Evolutionary conservation across 352 stramenopile species (phyloP).

Genomic region (Pythium coloratum): DNA sequence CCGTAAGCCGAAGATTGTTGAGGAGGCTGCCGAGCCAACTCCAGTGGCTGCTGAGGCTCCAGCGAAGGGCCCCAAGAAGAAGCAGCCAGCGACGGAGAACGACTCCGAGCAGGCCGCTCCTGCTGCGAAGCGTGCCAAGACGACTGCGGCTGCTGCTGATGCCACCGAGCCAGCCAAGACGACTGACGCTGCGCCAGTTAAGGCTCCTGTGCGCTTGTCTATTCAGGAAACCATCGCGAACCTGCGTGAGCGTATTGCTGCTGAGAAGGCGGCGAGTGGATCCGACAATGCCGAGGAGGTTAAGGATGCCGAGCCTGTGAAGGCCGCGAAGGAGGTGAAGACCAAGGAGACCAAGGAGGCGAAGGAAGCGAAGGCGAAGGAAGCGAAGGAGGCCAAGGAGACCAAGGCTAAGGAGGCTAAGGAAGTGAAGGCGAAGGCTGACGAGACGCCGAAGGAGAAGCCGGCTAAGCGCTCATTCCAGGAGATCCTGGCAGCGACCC

Average conservation of each 20-base stretch:
- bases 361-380: background rate
- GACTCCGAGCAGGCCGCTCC: slow-evolving; percentile 31
- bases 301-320: background rate
- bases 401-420: too few species aligned
- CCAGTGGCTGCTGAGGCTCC: slow-evolving; percentile 21
- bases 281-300: background rate
- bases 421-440: too few species aligned
- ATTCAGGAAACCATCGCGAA: background rate
- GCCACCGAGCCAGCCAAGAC: background rate
- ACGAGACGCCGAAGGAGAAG: slow-evolving; percentile 4
- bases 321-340: slow-evolving; percentile 7
- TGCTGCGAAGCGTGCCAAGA: slow-evolving; percentile 44
- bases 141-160: slow-evolving; percentile 15
- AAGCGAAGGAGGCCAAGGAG: background rate
- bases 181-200: background rate
- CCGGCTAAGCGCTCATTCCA: slow-evolving; percentile 36
- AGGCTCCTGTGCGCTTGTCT: background rate
- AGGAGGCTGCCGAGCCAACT: background rate
- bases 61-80: slow-evolving; percentile 40
- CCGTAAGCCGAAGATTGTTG: slow-evolving; percentile 10
- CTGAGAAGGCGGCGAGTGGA: background rate
- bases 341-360: slow-evolving; percentile 23
- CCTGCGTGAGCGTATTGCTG: slow-evolving; percentile 5
- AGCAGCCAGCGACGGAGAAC: slow-evolving; percentile 24
- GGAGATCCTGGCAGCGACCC: slow-evolving; percentile 43